Base-by-base conservation (phyloP, 225 moss, liverwort and hornwort species). In the Bryoerythrophyllum caledonicum region DNA sequence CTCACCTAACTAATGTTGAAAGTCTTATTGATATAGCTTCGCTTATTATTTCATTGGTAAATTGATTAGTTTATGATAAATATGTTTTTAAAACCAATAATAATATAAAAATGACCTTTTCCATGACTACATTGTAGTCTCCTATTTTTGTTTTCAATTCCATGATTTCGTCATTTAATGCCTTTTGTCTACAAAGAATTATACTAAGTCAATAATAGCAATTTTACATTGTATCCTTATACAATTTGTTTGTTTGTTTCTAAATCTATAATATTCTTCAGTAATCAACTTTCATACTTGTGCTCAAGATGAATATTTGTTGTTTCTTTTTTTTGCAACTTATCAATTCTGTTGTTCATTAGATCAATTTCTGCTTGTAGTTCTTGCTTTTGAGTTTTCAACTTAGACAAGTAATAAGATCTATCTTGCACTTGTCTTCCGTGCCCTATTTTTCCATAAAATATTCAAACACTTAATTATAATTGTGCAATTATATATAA, bases 381-480 rank as follows among this genome's bases (percentile, higher is more conserved):
- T 51, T 93, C 90, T 65, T 91, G 89, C 65, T 93, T 96, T 60
- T 89, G 86, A 32, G 66, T 66, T 32, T 85, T 82, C 14, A 96
- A 40, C 68, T 82, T 90, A 23, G 77, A 80, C 52, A 88, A 66
- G n/a, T 82, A 96, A 23, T 86, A 96, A 2, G 91, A 90, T 69
- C 89, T 96, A 67, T 96, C 96, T 0, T 86, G 79, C 44, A 93
- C 85, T 71, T 90, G 89, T n/a, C 89, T 67, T 27, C 90, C 89
- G 25, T 71, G 83, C 48, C 89, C 92, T 94, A 61, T 40, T 3
- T 56, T 19, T 84, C 5, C 0, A 19, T 38, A 37, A 65, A 70
- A 38, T 8, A 17, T 27, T 67, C 52, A 85, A 3, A 34, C 9
- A 70, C 24, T 23, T n/a, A n/a, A n/a, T 51, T 55, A 10, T 43